Conservation (phyloP, 345 rosid species). For the Eucalyptus pauciflora region DNA sequence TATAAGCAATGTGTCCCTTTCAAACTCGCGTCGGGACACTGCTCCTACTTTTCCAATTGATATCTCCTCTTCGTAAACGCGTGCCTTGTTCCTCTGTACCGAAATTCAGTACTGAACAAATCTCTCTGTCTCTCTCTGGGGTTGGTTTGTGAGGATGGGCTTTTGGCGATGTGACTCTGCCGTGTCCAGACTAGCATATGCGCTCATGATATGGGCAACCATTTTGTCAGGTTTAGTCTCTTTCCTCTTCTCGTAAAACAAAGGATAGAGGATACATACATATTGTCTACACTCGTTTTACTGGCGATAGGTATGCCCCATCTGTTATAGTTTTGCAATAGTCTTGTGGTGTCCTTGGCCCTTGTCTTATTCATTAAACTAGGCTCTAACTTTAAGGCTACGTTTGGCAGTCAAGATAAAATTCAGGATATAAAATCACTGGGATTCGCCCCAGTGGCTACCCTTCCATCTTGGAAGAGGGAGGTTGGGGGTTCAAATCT, state of each 20-base stretch:
- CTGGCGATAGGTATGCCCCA: neutral
- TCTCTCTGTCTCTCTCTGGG: neutral
- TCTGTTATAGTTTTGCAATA: neutral
- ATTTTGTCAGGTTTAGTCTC: neutral
- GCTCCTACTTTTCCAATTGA: neutral
- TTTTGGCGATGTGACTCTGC: neutral
- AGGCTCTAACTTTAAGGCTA: accelerated
- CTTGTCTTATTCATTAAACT: neutral
- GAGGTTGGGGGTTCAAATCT: too few relatives aligned
- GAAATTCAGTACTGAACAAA: neutral
- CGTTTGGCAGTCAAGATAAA: too few relatives aligned
- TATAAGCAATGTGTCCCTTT: neutral
- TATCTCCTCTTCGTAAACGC: neutral
- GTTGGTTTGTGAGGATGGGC: neutral
- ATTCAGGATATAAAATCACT: too few relatives aligned
- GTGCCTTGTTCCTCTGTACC: neutral
- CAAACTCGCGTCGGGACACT: neutral
- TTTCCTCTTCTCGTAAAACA: neutral
- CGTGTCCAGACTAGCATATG: neutral
- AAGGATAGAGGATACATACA: neutral
- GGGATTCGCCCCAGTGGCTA: too few relatives aligned
- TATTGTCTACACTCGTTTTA: neutral
- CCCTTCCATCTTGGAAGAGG: too few relatives aligned
- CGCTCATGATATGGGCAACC: neutral
- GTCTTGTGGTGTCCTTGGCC: neutral